Evolutionary conservation across 2,329 filamentous ascomycete genomes (phyloP).

Genomic region (Berkeleyomyces basicola): DNA sequence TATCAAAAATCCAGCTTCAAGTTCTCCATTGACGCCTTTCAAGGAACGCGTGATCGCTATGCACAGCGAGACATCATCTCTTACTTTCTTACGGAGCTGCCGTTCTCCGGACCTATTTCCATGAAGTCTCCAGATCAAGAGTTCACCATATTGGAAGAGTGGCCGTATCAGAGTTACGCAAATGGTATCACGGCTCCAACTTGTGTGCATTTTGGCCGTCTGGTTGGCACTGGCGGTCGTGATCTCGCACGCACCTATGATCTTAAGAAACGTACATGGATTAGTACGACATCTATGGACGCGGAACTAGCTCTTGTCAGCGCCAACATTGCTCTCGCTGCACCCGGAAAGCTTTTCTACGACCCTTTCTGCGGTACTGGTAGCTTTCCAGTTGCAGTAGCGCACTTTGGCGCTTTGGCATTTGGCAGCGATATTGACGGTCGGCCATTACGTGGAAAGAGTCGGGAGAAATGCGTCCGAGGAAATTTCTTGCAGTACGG

Average conservation of each 20-base stretch:
- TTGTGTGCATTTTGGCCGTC: conserved; percentile 48
- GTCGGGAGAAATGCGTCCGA: conserved; percentile 30
- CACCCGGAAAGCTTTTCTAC: conserved; percentile 71
- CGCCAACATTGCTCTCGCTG: conserved; percentile 75
- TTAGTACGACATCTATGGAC: conserved; percentile 95
- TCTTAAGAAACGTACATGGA: conserved; percentile 84
- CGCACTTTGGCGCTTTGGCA: conserved; percentile 71
- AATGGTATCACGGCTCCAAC: conserved; percentile 31
- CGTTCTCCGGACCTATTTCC: conserved; percentile 59
- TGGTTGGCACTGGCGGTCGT: conserved; percentile 48
- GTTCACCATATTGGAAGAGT: conserved; percentile 75
- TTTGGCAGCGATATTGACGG: conserved; percentile 91
- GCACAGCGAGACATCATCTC: conserved; percentile 65
- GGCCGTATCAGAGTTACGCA: conserved; percentile 38
- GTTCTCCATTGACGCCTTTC: conserved; percentile 71
- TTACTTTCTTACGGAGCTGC: conserved; percentile 54
- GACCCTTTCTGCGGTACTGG: conserved; percentile 95
- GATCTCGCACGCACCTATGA: conserved; percentile 59
- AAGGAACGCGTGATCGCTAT: conserved; percentile 46
- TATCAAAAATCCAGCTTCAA: conserved; percentile 59
- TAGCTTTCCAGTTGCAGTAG: conserved; percentile 77
- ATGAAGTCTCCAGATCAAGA: conserved; percentile 58
- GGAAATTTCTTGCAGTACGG: conserved; percentile 79
- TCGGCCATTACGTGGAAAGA: conserved; percentile 63
- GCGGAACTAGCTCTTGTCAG: conserved; percentile 82